phyloP scores from a whole-genome alignment of 495 filamentous ascomycete genomes.

The Xylaria scruposa region DNA sequence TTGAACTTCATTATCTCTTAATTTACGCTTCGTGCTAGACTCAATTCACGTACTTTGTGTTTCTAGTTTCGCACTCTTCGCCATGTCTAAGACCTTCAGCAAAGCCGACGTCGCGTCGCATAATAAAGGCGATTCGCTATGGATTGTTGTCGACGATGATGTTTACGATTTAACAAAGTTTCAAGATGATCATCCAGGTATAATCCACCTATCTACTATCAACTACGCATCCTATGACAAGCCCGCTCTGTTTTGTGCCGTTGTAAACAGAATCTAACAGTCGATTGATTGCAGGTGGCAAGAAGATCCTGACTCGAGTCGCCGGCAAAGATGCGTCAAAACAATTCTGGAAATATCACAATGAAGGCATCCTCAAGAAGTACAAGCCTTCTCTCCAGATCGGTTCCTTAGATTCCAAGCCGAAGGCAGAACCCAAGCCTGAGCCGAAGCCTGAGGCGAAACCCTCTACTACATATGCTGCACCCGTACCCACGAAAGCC shows the following conservation, averaged over 20 bases:
- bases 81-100: slow-evolving; percentile 88
- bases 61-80: slow-evolving; percentile 49
- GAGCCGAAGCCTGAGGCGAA: slow-evolving; percentile 57
- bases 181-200: slow-evolving; percentile 90
- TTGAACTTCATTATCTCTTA: neutral
- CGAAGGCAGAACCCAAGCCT: slow-evolving; percentile 53
- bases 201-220: slow-evolving; percentile 23
- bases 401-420: slow-evolving; percentile 89
- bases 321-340: slow-evolving; percentile 96
- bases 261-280: slow-evolving; percentile 24
- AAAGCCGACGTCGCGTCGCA: slow-evolving; percentile 87
- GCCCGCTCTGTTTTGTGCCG: neutral
- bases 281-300: slow-evolving; percentile 67
- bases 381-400: slow-evolving; percentile 87
- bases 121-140: slow-evolving; percentile 84
- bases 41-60: slow-evolving; percentile 43
- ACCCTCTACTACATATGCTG: slow-evolving; percentile 60
- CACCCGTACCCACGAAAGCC: slow-evolving; percentile 58
- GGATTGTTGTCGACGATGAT: slow-evolving; percentile 92
- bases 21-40: neutral
- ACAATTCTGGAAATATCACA: slow-evolving; percentile 99
- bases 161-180: slow-evolving; percentile 97
- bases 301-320: slow-evolving; percentile 95
- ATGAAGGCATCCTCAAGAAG: slow-evolving; percentile 90
- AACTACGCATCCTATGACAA: neutral